Evolutionary conservation across 1,139 yeast genomes (phyloP).

Genomic region (Tardiomyces digboiensis): DNA sequence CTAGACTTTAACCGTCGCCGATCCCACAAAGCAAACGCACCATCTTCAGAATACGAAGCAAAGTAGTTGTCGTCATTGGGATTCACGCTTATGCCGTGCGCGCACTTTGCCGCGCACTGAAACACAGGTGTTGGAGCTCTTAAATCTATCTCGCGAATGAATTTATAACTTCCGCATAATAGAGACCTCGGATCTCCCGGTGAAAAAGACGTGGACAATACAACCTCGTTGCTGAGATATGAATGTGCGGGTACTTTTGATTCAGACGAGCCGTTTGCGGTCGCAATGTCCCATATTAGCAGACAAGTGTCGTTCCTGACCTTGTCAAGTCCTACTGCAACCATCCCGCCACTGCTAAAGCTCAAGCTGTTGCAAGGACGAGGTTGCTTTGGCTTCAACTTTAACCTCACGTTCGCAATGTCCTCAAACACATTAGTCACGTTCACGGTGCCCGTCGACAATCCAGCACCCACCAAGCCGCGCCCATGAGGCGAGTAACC

Average conservation of each 20-base stretch:
- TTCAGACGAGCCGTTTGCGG: slow-evolving; percentile 29
- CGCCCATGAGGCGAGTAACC: slow-evolving; percentile 46
- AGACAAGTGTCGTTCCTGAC: slow-evolving; percentile 71
- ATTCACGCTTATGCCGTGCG: slow-evolving; percentile 59
- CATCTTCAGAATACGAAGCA: slow-evolving; percentile 74
- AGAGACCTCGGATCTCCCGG: slow-evolving; percentile 49
- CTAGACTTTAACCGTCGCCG: slow-evolving; percentile 46
- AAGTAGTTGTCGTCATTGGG: slow-evolving; percentile 57
- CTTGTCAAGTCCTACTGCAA: slow-evolving; percentile 77
- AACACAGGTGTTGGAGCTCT: slow-evolving; percentile 50
- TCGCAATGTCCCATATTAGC: slow-evolving; percentile 74
- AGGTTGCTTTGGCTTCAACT: slow-evolving; percentile 54
- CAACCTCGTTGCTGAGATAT: slow-evolving; percentile 65
- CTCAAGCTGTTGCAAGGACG: slow-evolving; percentile 71
- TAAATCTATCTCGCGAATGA: slow-evolving; percentile 68
- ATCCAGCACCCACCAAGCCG: slow-evolving; percentile 57
- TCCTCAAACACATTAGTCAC: slow-evolving; percentile 45
- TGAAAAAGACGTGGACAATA: slow-evolving; percentile 57
- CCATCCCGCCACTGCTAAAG: slow-evolving; percentile 52
- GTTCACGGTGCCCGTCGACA: slow-evolving; percentile 57
- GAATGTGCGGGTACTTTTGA: slow-evolving; percentile 48
- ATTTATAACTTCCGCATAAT: slow-evolving; percentile 70
- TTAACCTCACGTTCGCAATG: slow-evolving; percentile 32
- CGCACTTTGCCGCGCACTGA: slow-evolving; percentile 69
- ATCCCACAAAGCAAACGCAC: slow-evolving; percentile 83